Evolutionary conservation across 306 rosid species (phyloP), one percentile per base, ranked within the genome.

Genomic region (Malus fusca): DNA sequence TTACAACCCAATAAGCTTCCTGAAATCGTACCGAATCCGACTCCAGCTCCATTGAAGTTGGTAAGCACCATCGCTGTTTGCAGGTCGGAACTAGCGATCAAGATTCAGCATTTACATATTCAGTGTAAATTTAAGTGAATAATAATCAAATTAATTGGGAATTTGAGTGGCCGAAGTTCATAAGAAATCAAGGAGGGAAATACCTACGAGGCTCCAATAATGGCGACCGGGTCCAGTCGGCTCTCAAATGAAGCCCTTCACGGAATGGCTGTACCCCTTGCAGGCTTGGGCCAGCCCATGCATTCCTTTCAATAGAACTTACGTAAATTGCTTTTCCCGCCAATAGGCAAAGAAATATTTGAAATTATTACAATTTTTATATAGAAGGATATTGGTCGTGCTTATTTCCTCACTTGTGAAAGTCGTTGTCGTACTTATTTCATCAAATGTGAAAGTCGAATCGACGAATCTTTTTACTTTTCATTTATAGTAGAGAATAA

Each of bases 31-130:
- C 99, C 99, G 71, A 95, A 87, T 76, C 99, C 99, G 10, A 95
- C 85, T 31, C 99, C 99, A 30, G 84, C 62, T 61, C 99, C 99
- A 81, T 73, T 82, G 88, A 95, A 95, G 82, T 81, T 87, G 33
- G 97, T 84, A 75, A 95, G 88, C 70, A 92, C 96, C 97, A 95
- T 95, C 74, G 55, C 69, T 5, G 58, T 48, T 5, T 48, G 55
- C 55, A 15, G 75, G n/a, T 44, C 5, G 43, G 59, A 26, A 17
- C 67, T 25, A 62, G 4, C 11, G 21, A 15, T 28, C 67, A 52
- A 11, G 11, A 28, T 48, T 26, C 61, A 48, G 18, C 40, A 25
- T 23, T 60, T 60, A 60, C 18, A 25, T 25, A 60, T 60, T 23
- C 17, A 11, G 65, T 60, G 31, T 25, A 25, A 60, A 11, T 60